These are phyloP conservation scores for Pseudoneurospora amorphoporcata DNA, from an alignment of 495 filamentous ascomycete species.

Conservation along the genomic window DNA sequence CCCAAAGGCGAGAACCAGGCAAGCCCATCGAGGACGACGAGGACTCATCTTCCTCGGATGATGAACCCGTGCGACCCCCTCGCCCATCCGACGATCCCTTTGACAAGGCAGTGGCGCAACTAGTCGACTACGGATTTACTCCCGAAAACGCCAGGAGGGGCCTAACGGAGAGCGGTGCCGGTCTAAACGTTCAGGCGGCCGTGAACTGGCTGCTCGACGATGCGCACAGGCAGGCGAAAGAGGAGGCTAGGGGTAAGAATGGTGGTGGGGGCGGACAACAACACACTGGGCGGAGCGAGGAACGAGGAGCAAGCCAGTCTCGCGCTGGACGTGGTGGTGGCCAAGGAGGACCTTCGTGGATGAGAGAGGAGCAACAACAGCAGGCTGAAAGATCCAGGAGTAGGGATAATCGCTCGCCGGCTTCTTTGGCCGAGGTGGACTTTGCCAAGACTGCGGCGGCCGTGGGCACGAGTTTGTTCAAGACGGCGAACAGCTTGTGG, in stretches of 20 bases:
- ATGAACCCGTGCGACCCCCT: constrained; percentile 23
- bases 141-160: constrained; percentile 69
- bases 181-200: constrained; percentile 75
- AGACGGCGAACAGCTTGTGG: constrained; percentile 91
- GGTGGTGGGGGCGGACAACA: constrained; percentile 15
- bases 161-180: constrained; percentile 65
- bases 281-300: constrained; percentile 8
- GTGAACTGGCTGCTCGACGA: constrained; percentile 85
- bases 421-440: constrained; percentile 53
- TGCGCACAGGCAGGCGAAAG: constrained; percentile 67
- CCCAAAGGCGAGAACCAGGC: constrained; percentile 31
- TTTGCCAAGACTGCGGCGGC: constrained; percentile 71
- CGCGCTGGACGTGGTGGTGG: constrained; percentile 7
- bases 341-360: constrained; percentile 25
- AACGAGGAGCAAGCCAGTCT: constrained; percentile 23
- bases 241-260: constrained; percentile 22
- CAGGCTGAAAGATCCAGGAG: constrained; percentile 34
- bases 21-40: constrained; percentile 37
- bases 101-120: constrained; percentile 75
- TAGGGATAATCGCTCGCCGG: constrained; percentile 46
- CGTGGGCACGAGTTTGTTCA: constrained; percentile 73
- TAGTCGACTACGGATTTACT: constrained; percentile 93
- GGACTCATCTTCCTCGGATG: constrained; percentile 30
- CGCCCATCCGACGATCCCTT: constrained; percentile 44
- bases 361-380: constrained; percentile 20